Evolutionary conservation across 192 early-diverging fungal genomes (phyloP), one percentile per base, ranked within the genome.

Genomic region (Backusella psychrophila): DNA sequence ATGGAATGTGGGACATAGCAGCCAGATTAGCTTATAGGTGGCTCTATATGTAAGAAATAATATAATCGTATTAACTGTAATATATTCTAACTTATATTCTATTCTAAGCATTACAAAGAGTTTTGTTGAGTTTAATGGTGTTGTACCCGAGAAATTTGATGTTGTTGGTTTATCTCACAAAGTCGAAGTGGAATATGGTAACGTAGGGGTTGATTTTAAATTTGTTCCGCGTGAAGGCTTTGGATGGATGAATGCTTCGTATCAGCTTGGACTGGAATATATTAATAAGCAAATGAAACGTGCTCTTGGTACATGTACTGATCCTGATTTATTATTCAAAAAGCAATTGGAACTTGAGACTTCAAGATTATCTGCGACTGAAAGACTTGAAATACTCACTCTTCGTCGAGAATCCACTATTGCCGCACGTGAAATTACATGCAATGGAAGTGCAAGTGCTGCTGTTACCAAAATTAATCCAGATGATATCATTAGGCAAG

Each of bases 191-290:
- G 98, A 99, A 85, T 99, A 98, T 73, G 97, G 97, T 36, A 97
- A 97, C 72, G 96, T 98, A 0, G 98, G 98, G 4, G 82, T 89
- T 0, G 97, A 98, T 78, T 98, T 98, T 86, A 93, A 96, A 80
- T 94, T 88, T 84, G 93, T 99, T n/a, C 93, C 96, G 0, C 88
- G 95, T 3, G 98, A 99, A 86, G 98, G 98, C 11, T 99, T 99
- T 82, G 98, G 98, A 19, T 99, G 98, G 98, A 99, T 99, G 98
- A 99, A 99, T 77, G 93, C 97, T 17, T 91, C 89, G 23, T 93
- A 92, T 80, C 93, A 96, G 85, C 88, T 96, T 7, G 96, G 96
- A 9, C 81, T 97, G 19, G 87, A 83, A 2, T 93, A 94, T 66
- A 80, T 98, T 67, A 92, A 88, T 15, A 81, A 82, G 19, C 87